These are phyloP conservation scores for Coemansia sp. DNA, from an alignment of 192 early-diverging fungal genomes.

Conservation along the genomic window DNA sequence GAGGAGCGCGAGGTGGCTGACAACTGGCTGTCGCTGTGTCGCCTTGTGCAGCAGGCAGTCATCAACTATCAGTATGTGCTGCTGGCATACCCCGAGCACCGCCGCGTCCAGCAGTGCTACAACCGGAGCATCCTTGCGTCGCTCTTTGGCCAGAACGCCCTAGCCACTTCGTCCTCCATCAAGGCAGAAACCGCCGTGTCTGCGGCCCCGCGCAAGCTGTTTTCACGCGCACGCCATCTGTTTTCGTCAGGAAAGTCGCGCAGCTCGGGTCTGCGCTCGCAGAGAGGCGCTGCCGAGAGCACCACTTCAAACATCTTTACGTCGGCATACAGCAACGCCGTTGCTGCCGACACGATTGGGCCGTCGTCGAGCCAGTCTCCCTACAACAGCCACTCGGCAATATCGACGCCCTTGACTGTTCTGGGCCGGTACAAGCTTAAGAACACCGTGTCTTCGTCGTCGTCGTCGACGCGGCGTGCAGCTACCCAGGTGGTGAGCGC, in stretches of 20 bases:
- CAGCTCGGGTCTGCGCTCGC: not conserved
- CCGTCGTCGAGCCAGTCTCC: conserved; percentile 31
- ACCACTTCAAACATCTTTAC: conserved; percentile 27
- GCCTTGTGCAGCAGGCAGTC: conserved; percentile 45
- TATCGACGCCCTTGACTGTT: conserved; percentile 41
- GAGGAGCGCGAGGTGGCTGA: conserved; percentile 46
- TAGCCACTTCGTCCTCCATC: conserved; percentile 40
- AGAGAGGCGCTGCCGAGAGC: conserved; percentile 7
- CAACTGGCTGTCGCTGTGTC: conserved; percentile 45
- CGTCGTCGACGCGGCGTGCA: conserved; percentile 31
- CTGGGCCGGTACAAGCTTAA: conserved; percentile 51
- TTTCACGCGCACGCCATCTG: conserved; percentile 46
- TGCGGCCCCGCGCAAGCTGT: conserved; percentile 44
- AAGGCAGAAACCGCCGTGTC: conserved; percentile 33
- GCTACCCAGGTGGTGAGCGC: conserved; percentile 18
- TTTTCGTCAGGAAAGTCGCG: conserved; percentile 38
- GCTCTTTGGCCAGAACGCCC: conserved; percentile 48
- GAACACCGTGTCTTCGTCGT: conserved; percentile 32
- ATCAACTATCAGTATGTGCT: conserved; percentile 47
- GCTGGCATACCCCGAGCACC: conserved; percentile 47
- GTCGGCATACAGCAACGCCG: conserved; percentile 42
- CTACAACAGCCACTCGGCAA: conserved; percentile 32
- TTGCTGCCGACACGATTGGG: conserved; percentile 25
- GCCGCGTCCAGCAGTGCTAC: conserved; percentile 51
- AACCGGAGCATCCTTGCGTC: conserved; percentile 51